Conservation (phyloP, 768 basidiomycete genomes). For the Pulveroboletus sp. region DNA sequence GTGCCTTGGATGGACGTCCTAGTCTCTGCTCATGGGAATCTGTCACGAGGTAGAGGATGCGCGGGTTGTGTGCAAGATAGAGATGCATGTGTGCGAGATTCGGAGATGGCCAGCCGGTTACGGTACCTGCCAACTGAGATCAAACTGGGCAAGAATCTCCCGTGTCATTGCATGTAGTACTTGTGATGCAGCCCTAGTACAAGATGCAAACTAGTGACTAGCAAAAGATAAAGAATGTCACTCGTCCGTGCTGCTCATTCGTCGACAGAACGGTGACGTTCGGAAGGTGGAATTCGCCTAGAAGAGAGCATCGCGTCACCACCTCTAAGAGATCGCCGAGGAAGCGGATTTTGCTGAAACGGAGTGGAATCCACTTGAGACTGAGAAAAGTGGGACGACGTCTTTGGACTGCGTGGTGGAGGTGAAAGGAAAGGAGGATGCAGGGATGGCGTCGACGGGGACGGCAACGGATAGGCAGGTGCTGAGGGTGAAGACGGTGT, state of each 20-base stretch:
- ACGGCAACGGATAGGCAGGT: conserved; percentile 21
- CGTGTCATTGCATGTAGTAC: neutral
- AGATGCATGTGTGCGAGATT: conserved; percentile 59
- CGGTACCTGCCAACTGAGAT: no score
- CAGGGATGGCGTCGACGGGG: conserved; percentile 26
- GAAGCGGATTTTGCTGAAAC: conserved; percentile 38
- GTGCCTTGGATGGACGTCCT: conserved; percentile 58
- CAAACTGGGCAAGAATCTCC: neutral
- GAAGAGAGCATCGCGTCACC: conserved; percentile 22
- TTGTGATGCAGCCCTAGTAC: conserved; percentile 3
- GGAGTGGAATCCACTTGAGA: conserved; percentile 30
- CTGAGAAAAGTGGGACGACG: conserved; percentile 23
- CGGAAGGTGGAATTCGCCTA: conserved; percentile 14
- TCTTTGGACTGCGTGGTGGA: conserved; percentile 25
- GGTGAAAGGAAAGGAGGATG: conserved; percentile 24
- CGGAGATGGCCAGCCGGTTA: no score
- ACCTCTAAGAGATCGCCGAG: conserved; percentile 30
- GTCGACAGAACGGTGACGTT: conserved; percentile 4
- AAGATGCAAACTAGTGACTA: neutral
- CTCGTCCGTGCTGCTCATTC: conserved; percentile 6
- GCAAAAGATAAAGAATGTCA: neutral
- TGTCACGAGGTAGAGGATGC: conserved; percentile 72
- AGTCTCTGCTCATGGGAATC: conserved; percentile 61
- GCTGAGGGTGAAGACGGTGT: conserved; percentile 39
- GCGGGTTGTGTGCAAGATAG: conserved; percentile 64